Percentiles rank a stretch among this genome's conserved stretches.
Conservation (phyloP, 225 moss, liverwort and hornwort genomes). For the Pseudisothecium myosuroides region DNA sequence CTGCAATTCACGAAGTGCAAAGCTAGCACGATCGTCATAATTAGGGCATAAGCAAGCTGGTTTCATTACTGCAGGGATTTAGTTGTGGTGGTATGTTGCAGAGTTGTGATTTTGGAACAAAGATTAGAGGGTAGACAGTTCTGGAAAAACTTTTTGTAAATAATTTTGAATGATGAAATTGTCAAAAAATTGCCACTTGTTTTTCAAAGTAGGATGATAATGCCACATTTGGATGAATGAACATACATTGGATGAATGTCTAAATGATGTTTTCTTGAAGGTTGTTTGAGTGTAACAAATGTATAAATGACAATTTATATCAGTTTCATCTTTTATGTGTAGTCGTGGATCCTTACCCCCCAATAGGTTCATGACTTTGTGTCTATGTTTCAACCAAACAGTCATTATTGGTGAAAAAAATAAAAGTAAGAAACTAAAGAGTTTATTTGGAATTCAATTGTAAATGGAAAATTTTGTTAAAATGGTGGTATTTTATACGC, state of each 20-base stretch:
- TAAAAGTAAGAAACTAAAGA: not conserved
- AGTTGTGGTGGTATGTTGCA: not conserved
- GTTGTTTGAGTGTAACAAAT: not conserved
- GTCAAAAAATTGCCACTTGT: not conserved
- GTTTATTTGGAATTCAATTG: not conserved
- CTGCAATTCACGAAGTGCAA: not conserved
- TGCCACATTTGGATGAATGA: not conserved
- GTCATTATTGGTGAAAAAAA: not conserved
- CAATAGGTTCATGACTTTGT: not conserved
- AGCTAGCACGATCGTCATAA: not conserved
- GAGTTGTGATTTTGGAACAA: not conserved
- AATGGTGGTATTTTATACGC: too few species aligned
- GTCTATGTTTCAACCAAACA: not conserved
- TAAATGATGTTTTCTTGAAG: not conserved
- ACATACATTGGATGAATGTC: not conserved
- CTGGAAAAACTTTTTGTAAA: not conserved
- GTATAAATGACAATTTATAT: not conserved
- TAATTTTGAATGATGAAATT: not conserved
- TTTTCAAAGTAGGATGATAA: not conserved
- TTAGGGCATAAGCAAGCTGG: not conserved
- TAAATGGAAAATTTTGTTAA: too few species aligned
- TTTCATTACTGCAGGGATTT: not conserved
- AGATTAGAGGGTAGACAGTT: not conserved
- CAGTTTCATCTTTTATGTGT: accelerated
- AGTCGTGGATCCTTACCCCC: not conserved